Conservation (phyloP, 305 asterid genomes). For the Fraxinus albicans region DNA sequence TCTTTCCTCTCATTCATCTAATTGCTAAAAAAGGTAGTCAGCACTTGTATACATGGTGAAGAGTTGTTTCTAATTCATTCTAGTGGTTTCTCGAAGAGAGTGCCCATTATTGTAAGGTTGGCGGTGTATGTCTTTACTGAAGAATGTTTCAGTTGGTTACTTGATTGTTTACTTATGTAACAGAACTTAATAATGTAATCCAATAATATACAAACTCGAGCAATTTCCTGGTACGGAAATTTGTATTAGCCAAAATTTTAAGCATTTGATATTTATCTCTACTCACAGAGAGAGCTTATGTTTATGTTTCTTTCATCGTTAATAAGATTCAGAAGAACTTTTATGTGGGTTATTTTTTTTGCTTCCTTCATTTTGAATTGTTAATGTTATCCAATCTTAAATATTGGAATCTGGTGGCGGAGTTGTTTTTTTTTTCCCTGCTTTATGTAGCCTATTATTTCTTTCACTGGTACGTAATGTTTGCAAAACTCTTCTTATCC, state of each 20-base stretch:
- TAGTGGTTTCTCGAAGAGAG: slow-evolving; percentile 11
- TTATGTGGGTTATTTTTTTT: not conserved
- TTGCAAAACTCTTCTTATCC: slow-evolving; percentile 7
- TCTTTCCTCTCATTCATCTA: not conserved
- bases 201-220: not conserved
- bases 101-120: not conserved
- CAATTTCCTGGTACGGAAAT: not conserved
- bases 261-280: not conserved
- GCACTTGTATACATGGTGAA: not conserved
- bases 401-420: slow-evolving; percentile 5
- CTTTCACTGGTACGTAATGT: slow-evolving; percentile 2
- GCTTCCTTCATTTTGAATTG: slow-evolving; percentile 15
- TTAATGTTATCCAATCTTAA: slow-evolving; percentile 2
- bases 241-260: not conserved
- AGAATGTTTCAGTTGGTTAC: not conserved
- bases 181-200: not conserved
- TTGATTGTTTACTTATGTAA: not conserved
- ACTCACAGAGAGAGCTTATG: not conserved
- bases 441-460: not conserved
- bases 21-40: not conserved
- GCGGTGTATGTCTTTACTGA: not conserved
- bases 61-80: not conserved
- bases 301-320: not conserved
- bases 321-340: not conserved
- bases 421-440: not conserved